Evolutionary conservation across 225 moss, liverwort and hornwort species (phyloP).

Genomic region (Sphagnum tenellum): DNA sequence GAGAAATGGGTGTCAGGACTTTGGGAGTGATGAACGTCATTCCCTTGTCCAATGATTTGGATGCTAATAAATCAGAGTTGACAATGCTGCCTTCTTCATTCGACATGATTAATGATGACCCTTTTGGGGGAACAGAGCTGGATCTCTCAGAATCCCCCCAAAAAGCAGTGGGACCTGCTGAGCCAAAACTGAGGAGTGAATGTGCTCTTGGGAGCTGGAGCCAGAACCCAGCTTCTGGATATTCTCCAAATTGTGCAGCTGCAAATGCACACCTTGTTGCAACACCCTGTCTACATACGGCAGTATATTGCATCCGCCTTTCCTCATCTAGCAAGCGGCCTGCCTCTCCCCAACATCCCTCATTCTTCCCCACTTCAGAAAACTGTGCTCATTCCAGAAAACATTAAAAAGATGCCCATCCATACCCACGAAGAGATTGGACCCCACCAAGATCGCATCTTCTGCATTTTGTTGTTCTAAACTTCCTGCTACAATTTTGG

Average conservation of each 20-base stretch:
- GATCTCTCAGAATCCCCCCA: slow-evolving; percentile 33
- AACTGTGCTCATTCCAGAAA: no score
- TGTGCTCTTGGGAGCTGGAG: slow-evolving; percentile 93
- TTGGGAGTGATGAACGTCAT: slow-evolving; percentile 46
- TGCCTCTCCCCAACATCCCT: slow-evolving; percentile 9
- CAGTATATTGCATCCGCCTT: slow-evolving; percentile 55
- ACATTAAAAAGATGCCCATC: no score
- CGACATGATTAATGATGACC: slow-evolving; percentile 8
- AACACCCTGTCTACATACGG: slow-evolving; percentile 70
- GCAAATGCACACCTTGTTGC: slow-evolving; percentile 91
- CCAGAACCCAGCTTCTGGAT: slow-evolving; percentile 89
- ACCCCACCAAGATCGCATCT: no score
- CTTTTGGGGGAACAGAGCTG: slow-evolving; percentile 11
- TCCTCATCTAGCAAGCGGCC: slow-evolving; percentile 91
- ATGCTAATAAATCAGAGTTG: slow-evolving; percentile 19
- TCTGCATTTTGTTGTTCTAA: no score
- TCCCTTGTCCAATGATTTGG: slow-evolving; percentile 33
- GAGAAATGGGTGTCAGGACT: slow-evolving; percentile 29
- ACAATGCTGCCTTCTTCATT: slow-evolving; percentile 9
- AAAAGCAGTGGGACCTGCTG: slow-evolving; percentile 76
- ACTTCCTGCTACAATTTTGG: no score
- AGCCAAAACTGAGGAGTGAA: slow-evolving; percentile 73
- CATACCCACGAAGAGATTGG: no score
- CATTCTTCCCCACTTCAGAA: no score
- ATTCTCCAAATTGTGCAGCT: slow-evolving; percentile 97